phyloP scores from a whole-genome alignment of 1,284 basidiomycete species.

The Heterobasidion parviporum region DNA sequence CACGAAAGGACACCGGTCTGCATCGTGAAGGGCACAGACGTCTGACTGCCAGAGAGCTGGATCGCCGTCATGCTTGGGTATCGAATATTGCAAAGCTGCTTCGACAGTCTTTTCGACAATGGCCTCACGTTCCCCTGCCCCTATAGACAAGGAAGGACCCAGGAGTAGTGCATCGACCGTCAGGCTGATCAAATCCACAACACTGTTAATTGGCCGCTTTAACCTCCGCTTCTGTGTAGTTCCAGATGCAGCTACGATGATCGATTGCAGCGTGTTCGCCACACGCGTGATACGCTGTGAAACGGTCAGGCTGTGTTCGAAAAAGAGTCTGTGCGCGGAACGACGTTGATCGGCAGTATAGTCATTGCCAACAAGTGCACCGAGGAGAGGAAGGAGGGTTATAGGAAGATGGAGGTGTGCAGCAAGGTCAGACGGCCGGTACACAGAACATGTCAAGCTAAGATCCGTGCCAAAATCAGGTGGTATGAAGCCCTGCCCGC shows the following conservation, averaged over 20 bases:
- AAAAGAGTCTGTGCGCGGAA: constrained; percentile 54
- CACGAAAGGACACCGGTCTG: constrained; percentile 44
- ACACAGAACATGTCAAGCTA: constrained; percentile 49
- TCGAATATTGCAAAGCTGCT: constrained; percentile 68
- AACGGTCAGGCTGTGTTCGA: constrained; percentile 47
- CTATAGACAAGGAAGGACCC: constrained; percentile 35
- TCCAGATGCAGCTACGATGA: constrained; percentile 35
- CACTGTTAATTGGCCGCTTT: constrained; percentile 50
- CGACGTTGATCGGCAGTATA: constrained; percentile 39
- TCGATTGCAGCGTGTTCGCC: constrained; percentile 42
- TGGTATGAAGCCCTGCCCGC: constrained; percentile 45
- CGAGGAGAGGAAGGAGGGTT: constrained; percentile 76
- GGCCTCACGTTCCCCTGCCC: constrained; percentile 51
- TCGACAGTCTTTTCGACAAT: constrained; percentile 65
- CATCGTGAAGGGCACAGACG: constrained; percentile 51
- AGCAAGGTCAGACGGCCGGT: constrained; percentile 59
- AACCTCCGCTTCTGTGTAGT: constrained; percentile 33
- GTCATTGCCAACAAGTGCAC: constrained; percentile 83
- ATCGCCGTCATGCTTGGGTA: constrained; percentile 42
- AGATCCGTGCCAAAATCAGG: constrained; percentile 36
- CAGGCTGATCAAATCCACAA: constrained; percentile 68
- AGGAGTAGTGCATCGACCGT: constrained; percentile 52
- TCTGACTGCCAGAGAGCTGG: constrained; percentile 38
- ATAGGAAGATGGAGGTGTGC: constrained; percentile 60
- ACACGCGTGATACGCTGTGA: constrained; percentile 53